Conservation (phyloP, 129 eudicot genomes). For the Ambrosia artemisiifolia region DNA sequence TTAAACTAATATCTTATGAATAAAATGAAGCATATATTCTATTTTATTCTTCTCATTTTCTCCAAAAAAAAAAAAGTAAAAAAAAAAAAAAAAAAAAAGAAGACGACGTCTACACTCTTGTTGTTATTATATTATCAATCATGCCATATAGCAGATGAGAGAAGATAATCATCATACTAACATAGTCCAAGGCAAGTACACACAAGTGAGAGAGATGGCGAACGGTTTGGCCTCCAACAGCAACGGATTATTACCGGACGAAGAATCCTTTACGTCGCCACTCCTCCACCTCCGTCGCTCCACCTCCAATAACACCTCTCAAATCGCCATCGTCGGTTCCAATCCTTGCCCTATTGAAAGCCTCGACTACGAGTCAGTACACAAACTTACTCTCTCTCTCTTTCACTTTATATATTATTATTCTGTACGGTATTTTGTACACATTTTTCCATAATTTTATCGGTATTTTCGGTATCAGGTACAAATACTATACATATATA, state of each 20-base stretch:
- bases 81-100: background rate
- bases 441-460: no score
- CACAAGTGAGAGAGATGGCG: background rate
- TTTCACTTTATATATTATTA: no score
- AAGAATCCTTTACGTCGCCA: constrained; percentile 38
- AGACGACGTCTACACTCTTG: background rate
- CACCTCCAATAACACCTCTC: constrained; percentile 61
- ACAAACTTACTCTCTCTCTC: no score
- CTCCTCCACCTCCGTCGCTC: constrained; percentile 53
- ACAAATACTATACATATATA: no score
- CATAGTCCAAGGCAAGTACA: background rate
- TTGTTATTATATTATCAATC: background rate
- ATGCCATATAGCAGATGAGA: background rate
- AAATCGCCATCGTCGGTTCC: constrained; percentile 83
- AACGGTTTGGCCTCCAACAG: constrained; percentile 4
- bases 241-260: constrained; percentile 34
- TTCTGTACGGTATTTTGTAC: no score
- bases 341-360: constrained; percentile 75
- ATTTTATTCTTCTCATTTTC: no score
- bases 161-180: background rate
- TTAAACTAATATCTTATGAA: no score
- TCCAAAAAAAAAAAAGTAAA: no score
- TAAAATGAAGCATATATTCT: no score
- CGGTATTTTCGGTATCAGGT: no score
- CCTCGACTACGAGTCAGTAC: constrained; percentile 74